Base-by-base conservation (phyloP, 306 rosid species). In the Carpinus fangiana region DNA sequence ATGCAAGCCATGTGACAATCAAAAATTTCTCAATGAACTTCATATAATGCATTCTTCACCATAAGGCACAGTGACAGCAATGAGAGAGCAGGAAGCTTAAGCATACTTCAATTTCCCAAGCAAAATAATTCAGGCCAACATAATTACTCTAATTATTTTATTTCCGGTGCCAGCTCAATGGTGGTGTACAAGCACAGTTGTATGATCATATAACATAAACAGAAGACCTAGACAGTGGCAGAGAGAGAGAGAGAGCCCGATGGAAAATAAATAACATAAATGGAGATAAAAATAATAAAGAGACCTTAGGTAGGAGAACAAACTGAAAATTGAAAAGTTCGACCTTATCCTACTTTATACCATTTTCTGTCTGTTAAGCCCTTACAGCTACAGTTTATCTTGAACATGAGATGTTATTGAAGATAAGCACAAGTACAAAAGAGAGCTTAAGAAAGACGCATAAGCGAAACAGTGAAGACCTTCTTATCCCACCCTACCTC, bases 151-250 rank as follows among this genome's bases (percentile, higher is more conserved):
- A 21, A 20, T 59, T 59, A 23, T 21, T 20, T 59, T 23, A 20
- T 59, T 59, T 31, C 38, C 36, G 21, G 9, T 16, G 60, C 28
- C 46, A 66, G 50, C 26, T 10, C 46, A 66, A 18, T 8, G 48
- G 23, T 5, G 16, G 23, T 2, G 51, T 66, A 47, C 16, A 80
- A 62, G 38, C 60, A 45, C 12, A 73, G 57, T 52, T 74, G 31
- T 67, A 45, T 7, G 20, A 73, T 62, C 55, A 79, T 21, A 61
- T 2, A 48, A 43, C 38, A 60, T 18, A 79, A 68, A 55, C 21
- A 23, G 17, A 23, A 23, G 23, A 21, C 16, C 66, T 59, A 59
- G 65, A 59, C 65, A 59, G 65, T 10, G 36, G 34, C 28, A 0
- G 34, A 59, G 14, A 57, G 31, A 20, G 34, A 59, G 66, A 23